A percentile compares a stretch with the other conserved stretches of the same genome.
These are phyloP conservation scores for Colletotrichum paranaense DNA, from an alignment of 2,329 filamentous ascomycete species.

Conservation along the genomic window DNA sequence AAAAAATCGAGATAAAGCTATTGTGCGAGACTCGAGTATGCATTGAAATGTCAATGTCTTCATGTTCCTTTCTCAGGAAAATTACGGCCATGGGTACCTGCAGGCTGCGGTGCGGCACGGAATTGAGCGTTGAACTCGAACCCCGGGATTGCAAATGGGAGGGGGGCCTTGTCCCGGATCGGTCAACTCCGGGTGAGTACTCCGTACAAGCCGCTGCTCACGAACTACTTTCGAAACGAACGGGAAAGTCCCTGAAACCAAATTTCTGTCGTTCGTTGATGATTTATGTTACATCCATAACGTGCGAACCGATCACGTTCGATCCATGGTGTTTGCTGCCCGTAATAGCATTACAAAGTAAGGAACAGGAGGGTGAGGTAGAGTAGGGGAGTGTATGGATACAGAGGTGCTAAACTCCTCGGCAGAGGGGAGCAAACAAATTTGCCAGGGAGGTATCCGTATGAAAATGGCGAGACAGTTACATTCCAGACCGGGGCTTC, in stretches of 20 bases:
- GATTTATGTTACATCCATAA: background rate
- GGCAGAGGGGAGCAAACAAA: background rate
- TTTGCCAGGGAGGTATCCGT: background rate
- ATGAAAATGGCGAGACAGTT: background rate
- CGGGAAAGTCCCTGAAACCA: background rate
- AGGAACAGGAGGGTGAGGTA: too few relatives aligned
- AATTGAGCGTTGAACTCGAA: background rate
- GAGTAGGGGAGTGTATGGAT: slow-evolving; percentile 2
- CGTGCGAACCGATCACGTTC: background rate
- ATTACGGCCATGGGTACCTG: too few relatives aligned
- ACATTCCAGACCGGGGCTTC: slow-evolving; percentile 1
- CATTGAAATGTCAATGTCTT: background rate
- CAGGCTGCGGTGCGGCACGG: slow-evolving; percentile 3
- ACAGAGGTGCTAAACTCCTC: too few relatives aligned
- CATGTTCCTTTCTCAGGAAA: background rate
- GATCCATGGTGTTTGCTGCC: slow-evolving; percentile 11
- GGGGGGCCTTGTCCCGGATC: slow-evolving; percentile 17
- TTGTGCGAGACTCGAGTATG: background rate
- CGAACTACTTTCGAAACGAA: background rate
- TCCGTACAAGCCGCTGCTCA: too few relatives aligned
- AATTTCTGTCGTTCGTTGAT: slow-evolving; percentile 8
- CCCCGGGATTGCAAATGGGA: slow-evolving; percentile 8
- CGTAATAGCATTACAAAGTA: too few relatives aligned
- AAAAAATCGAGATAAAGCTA: background rate
- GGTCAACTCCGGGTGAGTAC: background rate